Percentiles rank a stretch among this genome's conserved stretches.
Conservation (phyloP, 1,139 yeast species). For the Yamadazyma triangularis region DNA sequence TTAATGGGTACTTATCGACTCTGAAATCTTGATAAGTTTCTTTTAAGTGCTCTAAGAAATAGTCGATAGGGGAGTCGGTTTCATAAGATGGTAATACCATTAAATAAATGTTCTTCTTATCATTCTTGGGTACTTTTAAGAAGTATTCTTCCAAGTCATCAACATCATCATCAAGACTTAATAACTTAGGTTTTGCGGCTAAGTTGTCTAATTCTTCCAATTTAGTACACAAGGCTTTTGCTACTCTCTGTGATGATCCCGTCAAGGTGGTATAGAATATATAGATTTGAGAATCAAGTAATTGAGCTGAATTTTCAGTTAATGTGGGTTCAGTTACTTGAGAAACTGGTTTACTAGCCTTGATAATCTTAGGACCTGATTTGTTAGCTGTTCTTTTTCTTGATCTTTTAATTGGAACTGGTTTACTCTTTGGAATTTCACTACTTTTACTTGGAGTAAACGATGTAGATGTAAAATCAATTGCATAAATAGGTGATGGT, state of each 20-base stretch:
- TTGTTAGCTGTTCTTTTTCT: constrained; percentile 20
- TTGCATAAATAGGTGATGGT: constrained; percentile 35
- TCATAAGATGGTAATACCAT: constrained; percentile 87
- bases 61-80: constrained; percentile 88
- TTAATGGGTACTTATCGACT: constrained; percentile 75
- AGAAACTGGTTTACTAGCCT: constrained; percentile 27
- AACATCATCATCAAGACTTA: constrained; percentile 75
- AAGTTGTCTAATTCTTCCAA: constrained; percentile 28
- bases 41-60: constrained; percentile 71
- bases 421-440: constrained; percentile 11
- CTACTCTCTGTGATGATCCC: constrained; percentile 73
- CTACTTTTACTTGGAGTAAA: constrained; percentile 24
- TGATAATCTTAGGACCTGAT: constrained; percentile 37
- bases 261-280: constrained; percentile 83
- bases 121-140: constrained; percentile 51
- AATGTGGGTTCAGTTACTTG: constrained; percentile 20
- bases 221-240: constrained; percentile 43
- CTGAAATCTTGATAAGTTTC: constrained; percentile 86
- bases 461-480: constrained; percentile 41
- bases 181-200: constrained; percentile 44
- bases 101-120: constrained; percentile 51
- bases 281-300: constrained; percentile 45
- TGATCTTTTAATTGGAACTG: constrained; percentile 7
- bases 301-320: constrained; percentile 26
- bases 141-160: constrained; percentile 84